Percentiles rank a stretch among this genome's conserved stretches.
Evolutionary conservation across 306 rosid genomes (phyloP).

Genomic region (Carpinus viminea): DNA sequence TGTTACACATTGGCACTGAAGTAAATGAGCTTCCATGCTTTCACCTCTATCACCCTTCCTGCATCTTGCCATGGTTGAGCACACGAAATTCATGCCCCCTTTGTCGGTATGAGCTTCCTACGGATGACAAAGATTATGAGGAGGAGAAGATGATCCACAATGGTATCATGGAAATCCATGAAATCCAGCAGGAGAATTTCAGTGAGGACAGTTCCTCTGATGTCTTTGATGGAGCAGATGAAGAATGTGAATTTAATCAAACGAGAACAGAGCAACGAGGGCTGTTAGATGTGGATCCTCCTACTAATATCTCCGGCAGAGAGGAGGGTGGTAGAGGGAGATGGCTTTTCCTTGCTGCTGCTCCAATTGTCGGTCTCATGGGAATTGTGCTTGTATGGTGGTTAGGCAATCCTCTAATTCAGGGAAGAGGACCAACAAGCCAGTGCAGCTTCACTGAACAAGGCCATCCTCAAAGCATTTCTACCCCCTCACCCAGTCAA

Average conservation of each 20-base stretch:
- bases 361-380: slow-evolving; percentile 81
- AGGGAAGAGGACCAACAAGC: slow-evolving; percentile 39
- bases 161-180: slow-evolving; percentile 40
- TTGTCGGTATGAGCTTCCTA: slow-evolving; percentile 92
- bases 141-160: slow-evolving; percentile 54
- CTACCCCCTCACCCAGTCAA: slow-evolving; percentile 44
- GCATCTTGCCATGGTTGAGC: slow-evolving; percentile 93
- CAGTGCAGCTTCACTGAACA: slow-evolving; percentile 29
- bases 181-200: slow-evolving; percentile 39
- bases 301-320: slow-evolving; percentile 34
- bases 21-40: slow-evolving; percentile 83
- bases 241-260: slow-evolving; percentile 35
- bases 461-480: slow-evolving; percentile 36
- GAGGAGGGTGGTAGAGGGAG: slow-evolving; percentile 59
- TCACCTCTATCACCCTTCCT: slow-evolving; percentile 79
- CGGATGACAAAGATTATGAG: slow-evolving; percentile 88
- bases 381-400: slow-evolving; percentile 85
- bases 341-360: slow-evolving; percentile 84
- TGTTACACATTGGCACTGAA: slow-evolving; percentile 51
- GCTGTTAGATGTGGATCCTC: slow-evolving; percentile 23
- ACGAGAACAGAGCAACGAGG: slow-evolving; percentile 32
- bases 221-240: slow-evolving; percentile 41
- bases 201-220: slow-evolving; percentile 47
- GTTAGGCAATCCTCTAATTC: slow-evolving; percentile 68
- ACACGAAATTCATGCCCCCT: slow-evolving; percentile 92